A percentile compares a stretch with the other conserved stretches of the same genome.
Conservation (phyloP, 352 stramenopile genomes). For the Pelagophyceae sp. region DNA sequence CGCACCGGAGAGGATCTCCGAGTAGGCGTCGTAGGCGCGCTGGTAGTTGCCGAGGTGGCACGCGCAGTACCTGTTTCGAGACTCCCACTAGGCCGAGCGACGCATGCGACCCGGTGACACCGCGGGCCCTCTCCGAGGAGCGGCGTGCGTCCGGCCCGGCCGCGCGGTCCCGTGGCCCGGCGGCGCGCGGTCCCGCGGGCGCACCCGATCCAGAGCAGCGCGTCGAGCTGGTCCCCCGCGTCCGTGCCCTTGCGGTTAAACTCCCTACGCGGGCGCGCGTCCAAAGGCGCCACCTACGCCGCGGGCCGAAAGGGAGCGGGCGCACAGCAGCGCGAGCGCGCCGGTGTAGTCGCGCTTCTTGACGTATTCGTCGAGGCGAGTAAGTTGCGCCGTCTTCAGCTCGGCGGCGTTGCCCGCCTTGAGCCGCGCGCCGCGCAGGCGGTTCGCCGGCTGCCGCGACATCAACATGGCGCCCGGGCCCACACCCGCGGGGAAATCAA, state of each 20-base stretch:
- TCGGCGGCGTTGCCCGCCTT: background rate
- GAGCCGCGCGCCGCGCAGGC: background rate
- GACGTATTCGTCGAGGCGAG: slow-evolving; percentile 47
- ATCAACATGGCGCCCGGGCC: slow-evolving; percentile 27
- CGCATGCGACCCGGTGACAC: too few species aligned
- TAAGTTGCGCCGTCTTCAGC: slow-evolving; percentile 22
- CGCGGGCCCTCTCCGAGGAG: too few species aligned
- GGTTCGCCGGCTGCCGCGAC: slow-evolving; percentile 18
- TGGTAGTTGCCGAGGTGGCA: slow-evolving; percentile 89
- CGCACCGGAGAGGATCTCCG: slow-evolving; percentile 46
- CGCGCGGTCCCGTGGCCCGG: too few species aligned
- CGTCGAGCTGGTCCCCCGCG: slow-evolving; percentile 52
- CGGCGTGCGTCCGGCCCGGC: too few species aligned
- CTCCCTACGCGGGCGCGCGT: too few species aligned
- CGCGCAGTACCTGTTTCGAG: slow-evolving; percentile 75
- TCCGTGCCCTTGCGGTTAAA: slow-evolving; percentile 61
- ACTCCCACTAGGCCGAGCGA: too few species aligned
- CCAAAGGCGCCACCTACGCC: too few species aligned
- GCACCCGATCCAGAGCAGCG: slow-evolving; percentile 72
- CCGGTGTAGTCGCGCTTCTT: slow-evolving; percentile 78
- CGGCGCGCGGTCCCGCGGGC: too few species aligned
- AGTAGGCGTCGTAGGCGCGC: slow-evolving; percentile 74
- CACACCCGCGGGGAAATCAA: too few species aligned
- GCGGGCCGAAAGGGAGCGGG: too few species aligned
- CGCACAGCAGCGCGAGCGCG: slow-evolving; percentile 77